Evolutionary conservation across 345 rosid genomes (phyloP).

Genomic region (Salix purpurea): DNA sequence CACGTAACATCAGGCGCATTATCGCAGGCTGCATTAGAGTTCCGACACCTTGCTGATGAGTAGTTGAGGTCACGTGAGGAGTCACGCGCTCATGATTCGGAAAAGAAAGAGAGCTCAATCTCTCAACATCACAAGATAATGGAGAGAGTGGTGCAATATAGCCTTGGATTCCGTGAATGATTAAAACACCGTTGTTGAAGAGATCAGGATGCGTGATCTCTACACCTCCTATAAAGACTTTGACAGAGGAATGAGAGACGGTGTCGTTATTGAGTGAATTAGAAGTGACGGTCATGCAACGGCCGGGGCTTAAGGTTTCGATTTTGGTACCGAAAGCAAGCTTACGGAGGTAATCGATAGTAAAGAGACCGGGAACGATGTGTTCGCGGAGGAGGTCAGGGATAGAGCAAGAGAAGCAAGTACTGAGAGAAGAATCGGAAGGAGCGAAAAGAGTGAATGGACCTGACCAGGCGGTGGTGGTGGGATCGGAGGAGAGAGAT

Average conservation of each 20-base stretch:
- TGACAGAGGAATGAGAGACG: slow-evolving; percentile 8
- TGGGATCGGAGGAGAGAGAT: slow-evolving; percentile 36
- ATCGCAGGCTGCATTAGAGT: slow-evolving; percentile 31
- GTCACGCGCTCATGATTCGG: slow-evolving; percentile 23
- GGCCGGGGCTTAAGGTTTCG: slow-evolving; percentile 56
- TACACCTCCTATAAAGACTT: slow-evolving; percentile 51
- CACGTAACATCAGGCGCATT: slow-evolving; percentile 61
- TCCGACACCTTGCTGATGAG: not conserved
- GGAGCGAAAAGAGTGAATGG: slow-evolving; percentile 68
- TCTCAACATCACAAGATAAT: slow-evolving; percentile 53
- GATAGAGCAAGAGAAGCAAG: slow-evolving; percentile 46
- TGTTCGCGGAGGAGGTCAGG: slow-evolving; percentile 58
- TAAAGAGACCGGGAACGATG: slow-evolving; percentile 60
- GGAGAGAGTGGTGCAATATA: slow-evolving; percentile 58
- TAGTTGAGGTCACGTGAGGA: slow-evolving; percentile 1
- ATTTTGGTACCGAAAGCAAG: slow-evolving; percentile 56
- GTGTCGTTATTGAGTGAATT: slow-evolving; percentile 22
- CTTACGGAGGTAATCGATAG: slow-evolving; percentile 47
- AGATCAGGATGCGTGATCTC: slow-evolving; percentile 62
- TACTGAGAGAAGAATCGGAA: slow-evolving; percentile 45
- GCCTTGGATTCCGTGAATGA: slow-evolving; percentile 63
- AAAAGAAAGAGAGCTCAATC: slow-evolving; percentile 40
- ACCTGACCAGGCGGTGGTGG: slow-evolving; percentile 46
- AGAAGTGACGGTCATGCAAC: slow-evolving; percentile 55
- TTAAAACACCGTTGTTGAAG: slow-evolving; percentile 54